Percentiles rank a stretch among this genome's conserved stretches.
phyloP scores from a whole-genome alignment of 2,329 filamentous ascomycete genomes.

The Tolypocladium tundrense region DNA sequence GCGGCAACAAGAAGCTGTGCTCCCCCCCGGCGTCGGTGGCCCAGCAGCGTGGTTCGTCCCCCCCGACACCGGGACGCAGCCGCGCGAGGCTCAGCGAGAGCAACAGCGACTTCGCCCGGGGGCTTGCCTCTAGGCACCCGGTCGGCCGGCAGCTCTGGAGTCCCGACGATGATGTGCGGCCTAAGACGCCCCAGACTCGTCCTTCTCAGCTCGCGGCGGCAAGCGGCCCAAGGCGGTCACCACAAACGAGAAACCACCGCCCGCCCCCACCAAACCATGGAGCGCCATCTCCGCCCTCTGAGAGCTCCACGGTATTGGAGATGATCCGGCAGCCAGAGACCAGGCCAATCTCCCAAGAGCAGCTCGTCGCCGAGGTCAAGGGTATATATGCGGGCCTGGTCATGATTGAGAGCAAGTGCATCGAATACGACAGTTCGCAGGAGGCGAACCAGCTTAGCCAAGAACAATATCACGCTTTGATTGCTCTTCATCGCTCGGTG shows the following conservation, averaged over 20 bases:
- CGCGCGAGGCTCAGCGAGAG: constrained; percentile 7
- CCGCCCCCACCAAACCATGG: neutral
- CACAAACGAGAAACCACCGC: constrained; percentile 1
- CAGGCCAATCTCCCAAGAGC: constrained; percentile 62
- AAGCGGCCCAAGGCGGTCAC: neutral
- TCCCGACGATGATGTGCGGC: constrained; percentile 11
- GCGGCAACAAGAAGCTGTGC: constrained; percentile 15
- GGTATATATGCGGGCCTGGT: constrained; percentile 74
- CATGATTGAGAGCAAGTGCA: constrained; percentile 81
- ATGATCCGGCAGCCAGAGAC: constrained; percentile 44
- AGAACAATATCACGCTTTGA: constrained; percentile 77
- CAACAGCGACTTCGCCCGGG: constrained; percentile 14
- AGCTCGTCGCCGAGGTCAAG: constrained; percentile 72
- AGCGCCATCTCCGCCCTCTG: neutral
- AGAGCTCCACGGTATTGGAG: constrained; percentile 1
- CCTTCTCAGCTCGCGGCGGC: neutral
- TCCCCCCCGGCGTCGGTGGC: constrained; percentile 15
- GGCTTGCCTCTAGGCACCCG: constrained; percentile 8
- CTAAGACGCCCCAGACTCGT: constrained; percentile 4
- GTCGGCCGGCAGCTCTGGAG: constrained; percentile 17
- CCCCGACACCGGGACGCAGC: constrained; percentile 9
- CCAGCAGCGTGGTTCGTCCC: constrained; percentile 8
- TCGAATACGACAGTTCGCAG: constrained; percentile 64
- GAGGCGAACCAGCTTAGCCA: constrained; percentile 35
- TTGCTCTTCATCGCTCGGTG: constrained; percentile 70